phyloP scores from a whole-genome alignment of 192 early-diverging fungal genomes.

The Coemansia asiatica region DNA sequence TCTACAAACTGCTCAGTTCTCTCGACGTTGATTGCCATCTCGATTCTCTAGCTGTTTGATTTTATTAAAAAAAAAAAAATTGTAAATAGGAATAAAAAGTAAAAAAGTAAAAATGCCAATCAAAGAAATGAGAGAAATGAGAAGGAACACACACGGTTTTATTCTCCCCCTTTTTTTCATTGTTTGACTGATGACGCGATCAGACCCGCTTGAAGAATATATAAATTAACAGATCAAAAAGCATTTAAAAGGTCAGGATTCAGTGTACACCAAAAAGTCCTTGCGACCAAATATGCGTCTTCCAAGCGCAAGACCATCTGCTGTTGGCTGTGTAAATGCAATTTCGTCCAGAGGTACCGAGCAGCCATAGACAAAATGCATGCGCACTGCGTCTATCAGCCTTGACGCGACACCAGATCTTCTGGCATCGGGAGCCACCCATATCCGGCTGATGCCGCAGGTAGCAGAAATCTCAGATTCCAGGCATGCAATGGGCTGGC shows the following conservation, averaged over 20 bases:
- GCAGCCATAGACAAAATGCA: conserved; percentile 53
- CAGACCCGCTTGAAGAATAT: no score
- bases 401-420: conserved; percentile 44
- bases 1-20: conserved; percentile 46
- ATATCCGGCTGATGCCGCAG: conserved; percentile 60
- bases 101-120: no score
- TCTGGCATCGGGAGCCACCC: conserved; percentile 54
- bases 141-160: not conserved
- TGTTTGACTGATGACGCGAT: conserved; percentile 1
- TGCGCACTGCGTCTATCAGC: conserved; percentile 44
- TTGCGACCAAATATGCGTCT: conserved; percentile 43
- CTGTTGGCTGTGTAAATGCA: conserved; percentile 60
- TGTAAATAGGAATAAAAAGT: conserved; percentile 8
- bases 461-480: conserved; percentile 14
- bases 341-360: conserved; percentile 20
- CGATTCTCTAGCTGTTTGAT: no score
- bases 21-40: conserved; percentile 45
- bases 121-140: not conserved
- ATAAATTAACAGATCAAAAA: not conserved
- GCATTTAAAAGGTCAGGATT: conserved; percentile 17
- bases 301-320: conserved; percentile 50
- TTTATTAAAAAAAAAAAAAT: not conserved
- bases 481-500: conserved; percentile 1
- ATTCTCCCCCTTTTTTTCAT: no score
- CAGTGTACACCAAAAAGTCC: conserved; percentile 58